A percentile compares a stretch with the other conserved stretches of the same genome.
Conservation (phyloP, 148 eudicot species). For the Pharnaceum exiguum region DNA sequence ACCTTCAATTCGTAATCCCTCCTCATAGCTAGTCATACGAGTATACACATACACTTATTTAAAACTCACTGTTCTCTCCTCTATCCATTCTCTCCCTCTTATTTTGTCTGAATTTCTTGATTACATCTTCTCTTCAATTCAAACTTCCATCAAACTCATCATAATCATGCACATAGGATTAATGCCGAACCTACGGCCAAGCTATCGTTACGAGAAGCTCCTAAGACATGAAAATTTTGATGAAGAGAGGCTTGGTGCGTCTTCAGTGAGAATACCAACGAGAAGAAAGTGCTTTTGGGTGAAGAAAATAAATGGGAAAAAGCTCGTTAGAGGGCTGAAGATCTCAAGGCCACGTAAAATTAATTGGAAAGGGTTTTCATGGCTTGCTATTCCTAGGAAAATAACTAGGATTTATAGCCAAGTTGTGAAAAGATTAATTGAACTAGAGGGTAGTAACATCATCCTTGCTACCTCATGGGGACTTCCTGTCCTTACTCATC, state of each 20-base stretch:
- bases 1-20: too few relatives aligned
- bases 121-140: too few relatives aligned
- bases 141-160: too few relatives aligned
- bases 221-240: conserved; percentile 7
- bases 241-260: neutral
- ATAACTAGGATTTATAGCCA: conserved; percentile 22
- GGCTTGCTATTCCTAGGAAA: conserved; percentile 21
- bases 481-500: conserved; percentile 29
- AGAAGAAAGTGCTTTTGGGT: conserved; percentile 28
- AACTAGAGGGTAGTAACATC: conserved; percentile 20
- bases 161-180: conserved; percentile 23
- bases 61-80: too few relatives aligned
- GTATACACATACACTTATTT: too few relatives aligned
- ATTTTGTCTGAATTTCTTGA: too few relatives aligned
- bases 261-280: neutral
- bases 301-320: conserved; percentile 28
- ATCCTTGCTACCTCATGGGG: conserved; percentile 32
- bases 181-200: conserved; percentile 2
- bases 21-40: too few relatives aligned
- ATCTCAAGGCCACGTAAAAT: conserved; percentile 15
- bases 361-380: conserved; percentile 24
- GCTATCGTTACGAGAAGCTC: conserved; percentile 17
- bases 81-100: too few relatives aligned
- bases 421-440: conserved; percentile 24
- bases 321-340: conserved; percentile 20